These are phyloP conservation scores for Clarkia xantiana DNA, from an alignment of 345 rosid genomes.

Conservation along the genomic window DNA sequence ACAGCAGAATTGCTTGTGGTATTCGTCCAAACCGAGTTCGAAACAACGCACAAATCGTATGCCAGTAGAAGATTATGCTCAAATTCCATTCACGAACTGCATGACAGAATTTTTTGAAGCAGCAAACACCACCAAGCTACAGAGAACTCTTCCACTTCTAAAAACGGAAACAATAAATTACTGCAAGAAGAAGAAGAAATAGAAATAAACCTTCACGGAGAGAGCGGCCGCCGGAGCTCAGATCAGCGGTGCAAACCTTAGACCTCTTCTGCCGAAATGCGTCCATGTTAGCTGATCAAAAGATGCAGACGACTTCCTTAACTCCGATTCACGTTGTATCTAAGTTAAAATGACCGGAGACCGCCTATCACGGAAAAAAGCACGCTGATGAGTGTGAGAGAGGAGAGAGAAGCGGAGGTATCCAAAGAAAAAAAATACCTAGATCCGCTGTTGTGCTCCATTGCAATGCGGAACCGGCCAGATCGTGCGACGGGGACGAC, in stretches of 20 bases:
- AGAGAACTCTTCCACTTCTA: neutral
- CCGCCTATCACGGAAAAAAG: constrained; percentile 7
- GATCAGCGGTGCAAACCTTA: constrained; percentile 13
- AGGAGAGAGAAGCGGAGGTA: constrained; percentile 13
- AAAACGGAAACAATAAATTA: neutral
- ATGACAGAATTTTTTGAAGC: neutral
- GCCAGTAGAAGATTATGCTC: neutral
- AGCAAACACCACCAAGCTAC: neutral
- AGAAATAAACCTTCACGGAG: neutral
- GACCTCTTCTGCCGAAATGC: constrained; percentile 23
- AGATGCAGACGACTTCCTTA: neutral
- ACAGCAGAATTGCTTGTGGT: neutral
- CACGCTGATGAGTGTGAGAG: constrained; percentile 1
- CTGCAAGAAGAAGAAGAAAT: neutral
- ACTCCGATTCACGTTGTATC: neutral
- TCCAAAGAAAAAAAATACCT: constrained; percentile 13
- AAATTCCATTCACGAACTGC: neutral
- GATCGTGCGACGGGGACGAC: neutral
- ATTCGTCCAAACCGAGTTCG: too few species aligned
- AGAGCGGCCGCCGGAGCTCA: constrained; percentile 13
- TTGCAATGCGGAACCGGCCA: neutral
- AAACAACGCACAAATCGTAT: too few species aligned
- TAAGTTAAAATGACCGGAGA: neutral
- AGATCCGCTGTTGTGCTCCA: neutral
- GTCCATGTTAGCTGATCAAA: constrained; percentile 40